phyloP scores from a whole-genome alignment of 2,329 filamentous ascomycete species.

The Xylariales sp. region DNA sequence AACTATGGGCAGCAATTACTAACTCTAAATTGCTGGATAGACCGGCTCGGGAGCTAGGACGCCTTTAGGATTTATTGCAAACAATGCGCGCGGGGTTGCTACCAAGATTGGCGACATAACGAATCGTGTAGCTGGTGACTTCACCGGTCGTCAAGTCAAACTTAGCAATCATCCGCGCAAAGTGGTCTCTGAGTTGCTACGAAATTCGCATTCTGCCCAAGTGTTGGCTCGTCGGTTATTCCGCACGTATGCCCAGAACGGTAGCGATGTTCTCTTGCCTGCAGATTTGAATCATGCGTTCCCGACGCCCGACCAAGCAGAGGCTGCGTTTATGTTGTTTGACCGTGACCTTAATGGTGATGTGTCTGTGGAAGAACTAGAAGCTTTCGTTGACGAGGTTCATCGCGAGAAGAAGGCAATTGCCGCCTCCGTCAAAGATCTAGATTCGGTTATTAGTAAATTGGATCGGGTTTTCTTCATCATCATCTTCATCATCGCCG shows the following conservation, averaged over 20 bases:
- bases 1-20: neutral
- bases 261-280: constrained; percentile 78
- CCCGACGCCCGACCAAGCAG: constrained; percentile 83
- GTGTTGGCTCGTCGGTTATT: constrained; percentile 89
- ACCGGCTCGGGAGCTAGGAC: constrained; percentile 73
- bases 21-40: neutral
- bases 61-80: constrained; percentile 77
- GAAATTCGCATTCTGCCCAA: constrained; percentile 78
- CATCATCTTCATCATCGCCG: constrained; percentile 81
- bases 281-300: constrained; percentile 86
- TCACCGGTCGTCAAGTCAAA: constrained; percentile 80
- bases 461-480: constrained; percentile 91
- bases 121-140: constrained; percentile 82
- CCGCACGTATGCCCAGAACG: constrained; percentile 82
- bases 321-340: constrained; percentile 90
- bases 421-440: constrained; percentile 91
- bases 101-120: constrained; percentile 87
- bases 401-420: constrained; percentile 95
- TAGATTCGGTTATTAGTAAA: constrained; percentile 92
- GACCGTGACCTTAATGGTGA: constrained; percentile 98
- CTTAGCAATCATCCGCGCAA: constrained; percentile 81
- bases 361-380: constrained; percentile 94
- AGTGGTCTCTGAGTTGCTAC: constrained; percentile 82
- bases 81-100: constrained; percentile 79
- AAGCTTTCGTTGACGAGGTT: constrained; percentile 93